A percentile compares a stretch with the other conserved stretches of the same genome.
phyloP scores from a whole-genome alignment of 305 asterid species.

The Fraxinus sp. region DNA sequence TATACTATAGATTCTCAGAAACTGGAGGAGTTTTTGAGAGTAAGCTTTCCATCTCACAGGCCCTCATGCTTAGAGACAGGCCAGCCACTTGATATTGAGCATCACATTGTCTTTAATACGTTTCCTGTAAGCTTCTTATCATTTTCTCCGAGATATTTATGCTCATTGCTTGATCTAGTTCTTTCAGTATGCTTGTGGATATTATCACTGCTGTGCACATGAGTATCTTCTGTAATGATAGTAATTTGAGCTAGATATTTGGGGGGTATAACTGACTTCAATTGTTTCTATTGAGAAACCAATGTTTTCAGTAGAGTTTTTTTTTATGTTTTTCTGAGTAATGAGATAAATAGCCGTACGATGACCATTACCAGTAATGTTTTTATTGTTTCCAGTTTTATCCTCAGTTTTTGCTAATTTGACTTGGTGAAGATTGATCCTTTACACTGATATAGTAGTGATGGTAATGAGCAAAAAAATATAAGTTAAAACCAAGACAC shows the following conservation, averaged over 20 bases:
- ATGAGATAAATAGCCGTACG: neutral
- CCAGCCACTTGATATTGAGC: conserved; percentile 93
- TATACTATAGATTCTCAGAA: conserved; percentile 70
- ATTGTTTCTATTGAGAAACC: neutral
- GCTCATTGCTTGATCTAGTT: conserved; percentile 18
- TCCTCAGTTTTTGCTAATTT: neutral
- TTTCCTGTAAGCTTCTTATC: conserved; percentile 64
- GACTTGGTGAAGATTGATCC: conserved; percentile 1
- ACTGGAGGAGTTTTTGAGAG: conserved; percentile 86
- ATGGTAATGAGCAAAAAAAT: neutral
- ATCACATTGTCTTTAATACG: conserved; percentile 75
- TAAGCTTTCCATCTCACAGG: conserved; percentile 80
- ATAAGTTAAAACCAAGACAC: conserved; percentile 3
- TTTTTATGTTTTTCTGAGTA: neutral
- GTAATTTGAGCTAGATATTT: conserved; percentile 10
- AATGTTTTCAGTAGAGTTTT: neutral
- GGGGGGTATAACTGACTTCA: neutral
- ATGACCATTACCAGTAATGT: neutral
- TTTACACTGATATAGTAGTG: neutral
- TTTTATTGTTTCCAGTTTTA: neutral
- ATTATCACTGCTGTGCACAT: neutral
- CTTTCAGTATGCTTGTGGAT: neutral
- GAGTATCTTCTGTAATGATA: neutral
- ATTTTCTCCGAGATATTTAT: conserved; percentile 13
- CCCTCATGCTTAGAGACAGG: conserved; percentile 95